Conservation (phyloP, 1,139 yeast genomes). For the Casaregolazyma lundiana region DNA sequence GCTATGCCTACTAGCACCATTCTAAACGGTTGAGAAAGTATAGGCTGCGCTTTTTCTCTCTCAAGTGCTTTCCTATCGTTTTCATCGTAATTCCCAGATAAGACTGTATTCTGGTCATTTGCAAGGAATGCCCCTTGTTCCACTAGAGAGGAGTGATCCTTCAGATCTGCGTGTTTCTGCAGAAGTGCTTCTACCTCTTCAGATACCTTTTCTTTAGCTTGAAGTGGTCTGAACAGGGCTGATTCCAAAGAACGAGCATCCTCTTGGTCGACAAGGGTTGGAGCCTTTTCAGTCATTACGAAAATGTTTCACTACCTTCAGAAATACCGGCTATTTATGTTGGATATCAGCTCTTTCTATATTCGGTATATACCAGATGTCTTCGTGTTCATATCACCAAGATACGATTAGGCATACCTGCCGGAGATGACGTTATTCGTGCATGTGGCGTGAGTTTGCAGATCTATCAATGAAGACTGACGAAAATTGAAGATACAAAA, state of each 20-base stretch:
- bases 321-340: too few species aligned
- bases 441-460: not conserved
- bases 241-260: not conserved
- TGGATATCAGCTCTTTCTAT: too few species aligned
- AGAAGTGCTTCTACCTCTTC: constrained; percentile 10
- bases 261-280: not conserved
- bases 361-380: too few species aligned
- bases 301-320: too few species aligned
- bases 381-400: too few species aligned
- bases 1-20: constrained; percentile 11
- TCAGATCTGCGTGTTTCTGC: constrained; percentile 9
- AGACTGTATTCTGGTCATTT: constrained; percentile 6
- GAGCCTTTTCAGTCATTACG: not conserved
- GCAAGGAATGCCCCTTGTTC: constrained; percentile 10
- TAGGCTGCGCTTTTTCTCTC: constrained; percentile 6
- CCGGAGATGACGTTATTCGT: not conserved
- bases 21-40: constrained; percentile 8
- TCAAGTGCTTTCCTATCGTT: constrained; percentile 2
- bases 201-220: constrained; percentile 1
- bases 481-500: too few species aligned
- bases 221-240: constrained; percentile 1
- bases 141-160: constrained; percentile 4
- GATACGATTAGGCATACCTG: not conserved
- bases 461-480: too few species aligned
- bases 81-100: constrained; percentile 7